Evolutionary conservation across 2,329 filamentous ascomycete genomes (phyloP), one percentile per base, ranked within the genome.

Genomic region (Didymella glomerata): DNA sequence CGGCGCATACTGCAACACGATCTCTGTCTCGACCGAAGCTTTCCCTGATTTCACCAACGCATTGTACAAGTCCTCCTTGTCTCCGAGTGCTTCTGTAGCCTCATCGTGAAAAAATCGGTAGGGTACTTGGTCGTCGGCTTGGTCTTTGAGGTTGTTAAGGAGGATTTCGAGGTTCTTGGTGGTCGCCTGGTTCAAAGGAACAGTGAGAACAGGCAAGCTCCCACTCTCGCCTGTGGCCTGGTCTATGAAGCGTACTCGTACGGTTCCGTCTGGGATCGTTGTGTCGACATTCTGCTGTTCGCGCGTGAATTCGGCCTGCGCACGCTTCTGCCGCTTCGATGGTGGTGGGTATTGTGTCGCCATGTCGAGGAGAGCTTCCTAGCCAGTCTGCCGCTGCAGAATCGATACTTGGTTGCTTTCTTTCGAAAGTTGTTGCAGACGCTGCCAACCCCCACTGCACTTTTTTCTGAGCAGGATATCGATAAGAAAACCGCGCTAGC

Each of bases 111-210:
- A 87, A 70, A 89, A 88, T 57, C 87, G 83, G 71, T 90, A 90
- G 2, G 88, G 88, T 62, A 90, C 82, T 63, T 84, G 82, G 65
- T 90, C 88, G 57, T 90, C 85, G 77, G 85, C 71, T 61, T 79
- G 74, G 38, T 88, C 90, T 75, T 96, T 85, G 41, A 97, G 80
- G 2, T 90, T 92, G 76, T 97, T 98, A 54, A 97, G 78, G 0
- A 97, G 83, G 10, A 93, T 85, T 52, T 95, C 94, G 3, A 98
- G 85, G 68, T 97, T 97, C 81, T 92, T 94, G 62, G 95, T 91
- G 8, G 86, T 90, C 2, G 94, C 90, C 80, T 97, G 90, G 57
- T 89, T 90, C 30, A 97, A 86, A 13, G 92, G 89, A 41, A 97
- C 89, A 75, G 80, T 90, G 77, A 78, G 71, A 8, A 85, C 92